Evolutionary conservation across 1,284 basidiomycete species (phyloP), one percentile per base, ranked within the genome.

Genomic region (Trichosporon ovoides): DNA sequence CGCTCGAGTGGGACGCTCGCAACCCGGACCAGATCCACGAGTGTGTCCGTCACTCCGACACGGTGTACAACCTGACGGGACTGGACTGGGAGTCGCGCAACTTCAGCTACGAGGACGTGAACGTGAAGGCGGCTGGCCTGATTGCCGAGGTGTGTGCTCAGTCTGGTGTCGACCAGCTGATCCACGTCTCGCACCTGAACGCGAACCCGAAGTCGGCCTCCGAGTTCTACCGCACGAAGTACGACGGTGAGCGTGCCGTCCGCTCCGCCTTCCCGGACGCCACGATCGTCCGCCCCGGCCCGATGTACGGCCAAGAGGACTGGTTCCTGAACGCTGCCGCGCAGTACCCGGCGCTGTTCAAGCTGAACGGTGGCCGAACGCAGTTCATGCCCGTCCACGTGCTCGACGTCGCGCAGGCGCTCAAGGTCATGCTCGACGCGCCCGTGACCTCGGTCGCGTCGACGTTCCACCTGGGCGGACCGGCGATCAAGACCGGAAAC

Each of bases 141-240:
- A 92, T 94, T 69, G 96, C 96, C 14, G 82, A 83, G 65, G 83
- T 97, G 66, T 85, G 91, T 54, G 83, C 87, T 31, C 80, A 87
- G 60, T 79, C 80, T 53, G 90, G 90, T 51, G 90, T 97, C 50
- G 83, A 87, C 52, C 88, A 91, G 57, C 82, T 99, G 58, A 85
- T 98, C 55, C 95, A 98, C 70, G 84, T 98, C 66, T 98, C 95
- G 11, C 96, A 99, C 78, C 79, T 99, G 65, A 95, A 97, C 77
- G 94, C 95, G 24, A 83, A 87, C 51, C 80, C 83, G 33, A 80
- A 86, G 67, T 97, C 94, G 11, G 72, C 83, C 1, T 96, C 91
- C 50, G 82, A 81, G 53, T 92, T 92, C 78, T 95, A 97, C 78
- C 84, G 86, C 63, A 84, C 91, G 62, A 98, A 98, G 78, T 89